Conservation (phyloP, 306 rosid species). For the Vachellia pachyceras region DNA sequence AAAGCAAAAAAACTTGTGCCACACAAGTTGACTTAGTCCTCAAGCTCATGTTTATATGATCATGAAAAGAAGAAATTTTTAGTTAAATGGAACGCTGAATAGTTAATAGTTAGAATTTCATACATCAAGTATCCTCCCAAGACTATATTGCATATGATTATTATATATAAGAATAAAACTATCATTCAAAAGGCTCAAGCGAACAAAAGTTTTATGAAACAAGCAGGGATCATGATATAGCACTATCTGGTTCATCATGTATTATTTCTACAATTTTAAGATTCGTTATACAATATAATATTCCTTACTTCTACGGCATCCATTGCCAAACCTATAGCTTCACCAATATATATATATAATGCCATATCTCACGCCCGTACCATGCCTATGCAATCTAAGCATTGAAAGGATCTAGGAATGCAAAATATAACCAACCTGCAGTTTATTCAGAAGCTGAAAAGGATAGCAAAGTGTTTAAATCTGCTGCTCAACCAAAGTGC, state of each 20-base stretch:
- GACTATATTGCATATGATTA: not conserved
- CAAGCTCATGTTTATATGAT: not conserved
- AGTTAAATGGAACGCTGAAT: not conserved
- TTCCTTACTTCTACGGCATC: not conserved
- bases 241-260: not conserved
- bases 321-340: not conserved
- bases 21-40: not conserved
- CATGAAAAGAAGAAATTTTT: not conserved
- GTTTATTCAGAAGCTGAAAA: not conserved
- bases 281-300: not conserved
- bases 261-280: not conserved
- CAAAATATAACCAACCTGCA: slow-evolving; percentile 6
- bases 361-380: not conserved
- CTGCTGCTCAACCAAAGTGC: not conserved
- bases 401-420: not conserved
- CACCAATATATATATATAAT: no score
- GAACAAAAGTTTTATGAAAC: not conserved
- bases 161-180: not conserved
- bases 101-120: not conserved
- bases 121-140: not conserved
- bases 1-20: not conserved
- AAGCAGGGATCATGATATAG: not conserved
- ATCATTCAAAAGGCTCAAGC: not conserved
- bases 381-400: not conserved
- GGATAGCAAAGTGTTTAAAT: not conserved